phyloP scores from a whole-genome alignment of 257 asterid species.

The Forsythia viridissima region DNA sequence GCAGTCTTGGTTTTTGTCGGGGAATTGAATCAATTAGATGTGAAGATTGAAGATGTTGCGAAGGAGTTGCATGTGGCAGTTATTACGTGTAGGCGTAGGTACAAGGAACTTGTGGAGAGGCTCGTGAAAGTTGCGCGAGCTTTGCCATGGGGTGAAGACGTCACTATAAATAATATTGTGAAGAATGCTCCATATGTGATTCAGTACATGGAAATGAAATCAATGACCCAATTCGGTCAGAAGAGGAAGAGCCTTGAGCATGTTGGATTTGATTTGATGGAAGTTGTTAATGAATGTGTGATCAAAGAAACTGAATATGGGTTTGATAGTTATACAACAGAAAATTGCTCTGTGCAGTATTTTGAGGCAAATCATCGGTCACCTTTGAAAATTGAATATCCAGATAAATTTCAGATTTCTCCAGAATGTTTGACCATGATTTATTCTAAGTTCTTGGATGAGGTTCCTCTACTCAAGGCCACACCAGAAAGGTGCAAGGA shows the following conservation, averaged over 20 bases:
- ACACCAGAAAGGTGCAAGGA: constrained; percentile 19
- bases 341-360: constrained; percentile 46
- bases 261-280: constrained; percentile 46
- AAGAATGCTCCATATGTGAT: constrained; percentile 74
- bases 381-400: constrained; percentile 20
- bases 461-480: constrained; percentile 37
- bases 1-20: constrained; percentile 73
- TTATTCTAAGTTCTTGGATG: constrained; percentile 55
- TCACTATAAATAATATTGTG: constrained; percentile 60
- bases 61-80: constrained; percentile 49
- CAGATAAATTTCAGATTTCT: constrained; percentile 52
- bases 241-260: constrained; percentile 32
- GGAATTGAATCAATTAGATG: constrained; percentile 48
- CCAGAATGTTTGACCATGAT: constrained; percentile 58
- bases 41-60: constrained; percentile 63
- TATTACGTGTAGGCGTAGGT: constrained; percentile 60
- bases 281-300: constrained; percentile 54
- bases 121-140: constrained; percentile 67
- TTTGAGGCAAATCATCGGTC: constrained; percentile 35
- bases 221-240: constrained; percentile 34
- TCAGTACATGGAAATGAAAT: constrained; percentile 81
- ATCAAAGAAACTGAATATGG: constrained; percentile 29
- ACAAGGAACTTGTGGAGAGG: constrained; percentile 62
- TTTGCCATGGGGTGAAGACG: constrained; percentile 90
- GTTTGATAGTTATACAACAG: constrained; percentile 23